phyloP scores from a whole-genome alignment of 129 eudicot genomes.

The Flaveria sonorensis region DNA sequence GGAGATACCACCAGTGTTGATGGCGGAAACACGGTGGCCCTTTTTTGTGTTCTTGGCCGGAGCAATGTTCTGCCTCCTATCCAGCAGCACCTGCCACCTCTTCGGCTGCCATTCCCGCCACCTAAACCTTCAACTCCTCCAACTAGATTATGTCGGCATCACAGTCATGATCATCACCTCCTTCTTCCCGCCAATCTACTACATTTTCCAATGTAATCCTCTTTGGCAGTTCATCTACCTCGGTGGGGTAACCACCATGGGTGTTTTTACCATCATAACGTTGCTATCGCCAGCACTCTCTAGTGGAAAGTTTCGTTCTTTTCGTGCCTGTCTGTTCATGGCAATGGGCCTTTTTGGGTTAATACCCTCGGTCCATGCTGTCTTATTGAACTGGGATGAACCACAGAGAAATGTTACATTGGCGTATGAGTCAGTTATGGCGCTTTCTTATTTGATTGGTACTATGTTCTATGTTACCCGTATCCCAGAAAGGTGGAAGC shows the following conservation, averaged over 20 bases:
- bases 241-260: slow-evolving; percentile 68
- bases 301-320: slow-evolving; percentile 60
- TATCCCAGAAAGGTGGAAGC: slow-evolving; percentile 91
- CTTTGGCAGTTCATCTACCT: slow-evolving; percentile 79
- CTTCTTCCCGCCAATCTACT: slow-evolving; percentile 90
- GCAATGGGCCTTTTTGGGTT: slow-evolving; percentile 89
- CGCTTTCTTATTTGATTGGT: slow-evolving; percentile 71
- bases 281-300: slow-evolving; percentile 79
- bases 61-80: slow-evolving; percentile 94
- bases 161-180: slow-evolving; percentile 93
- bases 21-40: slow-evolving; percentile 66
- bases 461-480: slow-evolving; percentile 73
- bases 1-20: slow-evolving; percentile 36
- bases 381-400: slow-evolving; percentile 64
- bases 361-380: slow-evolving; percentile 72
- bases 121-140: slow-evolving; percentile 54
- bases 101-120: slow-evolving; percentile 86
- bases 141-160: slow-evolving; percentile 76
- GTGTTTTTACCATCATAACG: slow-evolving; percentile 64
- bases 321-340: slow-evolving; percentile 67
- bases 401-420: slow-evolving; percentile 64
- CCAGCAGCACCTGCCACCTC: slow-evolving; percentile 91
- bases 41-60: slow-evolving; percentile 75
- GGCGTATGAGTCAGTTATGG: slow-evolving; percentile 74
- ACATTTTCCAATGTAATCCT: slow-evolving; percentile 79